A percentile compares a stretch with the other conserved stretches of the same genome.
Evolutionary conservation across 2,329 filamentous ascomycete genomes (phyloP).

Genomic region (Hypoxylon sp.): DNA sequence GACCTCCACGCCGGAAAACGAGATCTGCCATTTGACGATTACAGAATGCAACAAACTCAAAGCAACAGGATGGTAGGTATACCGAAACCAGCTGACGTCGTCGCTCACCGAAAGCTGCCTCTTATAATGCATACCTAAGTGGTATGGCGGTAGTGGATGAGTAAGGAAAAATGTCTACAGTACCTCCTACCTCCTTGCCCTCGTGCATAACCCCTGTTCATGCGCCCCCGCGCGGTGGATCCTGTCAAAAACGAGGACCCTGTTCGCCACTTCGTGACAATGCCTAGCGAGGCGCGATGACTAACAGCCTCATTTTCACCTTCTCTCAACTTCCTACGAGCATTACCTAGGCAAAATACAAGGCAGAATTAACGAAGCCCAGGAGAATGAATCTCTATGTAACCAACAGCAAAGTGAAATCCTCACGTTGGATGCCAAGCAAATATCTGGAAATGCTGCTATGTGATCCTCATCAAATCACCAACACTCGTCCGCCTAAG

Average conservation of each 20-base stretch:
- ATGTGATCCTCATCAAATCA: background rate
- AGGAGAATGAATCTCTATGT: constrained; percentile 1
- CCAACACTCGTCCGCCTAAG: constrained; percentile 5
- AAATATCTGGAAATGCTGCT: constrained; percentile 8
- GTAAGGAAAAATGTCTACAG: constrained; percentile 8
- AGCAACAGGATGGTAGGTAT: background rate
- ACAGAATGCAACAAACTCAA: background rate
- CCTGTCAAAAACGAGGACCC: constrained; percentile 22
- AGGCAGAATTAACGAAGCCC: too few species aligned
- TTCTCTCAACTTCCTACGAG: background rate
- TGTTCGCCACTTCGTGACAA: constrained; percentile 20
- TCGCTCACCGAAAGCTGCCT: constrained; percentile 6
- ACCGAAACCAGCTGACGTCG: background rate
- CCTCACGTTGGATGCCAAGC: constrained; percentile 1
- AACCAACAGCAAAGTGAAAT: constrained; percentile 2
- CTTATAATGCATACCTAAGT: constrained; percentile 1
- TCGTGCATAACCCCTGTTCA: constrained; percentile 11
- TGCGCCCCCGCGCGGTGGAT: constrained; percentile 27
- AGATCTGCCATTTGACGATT: constrained; percentile 9
- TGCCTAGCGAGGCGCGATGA: constrained; percentile 20
- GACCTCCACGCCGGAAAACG: constrained; percentile 12
- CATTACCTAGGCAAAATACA: too few species aligned
- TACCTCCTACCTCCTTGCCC: too few species aligned
- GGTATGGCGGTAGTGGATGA: background rate
- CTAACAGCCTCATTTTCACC: constrained; percentile 19